Evolutionary conservation across 192 early-diverging fungal species (phyloP).

Genomic region (Mortierella alpina): DNA sequence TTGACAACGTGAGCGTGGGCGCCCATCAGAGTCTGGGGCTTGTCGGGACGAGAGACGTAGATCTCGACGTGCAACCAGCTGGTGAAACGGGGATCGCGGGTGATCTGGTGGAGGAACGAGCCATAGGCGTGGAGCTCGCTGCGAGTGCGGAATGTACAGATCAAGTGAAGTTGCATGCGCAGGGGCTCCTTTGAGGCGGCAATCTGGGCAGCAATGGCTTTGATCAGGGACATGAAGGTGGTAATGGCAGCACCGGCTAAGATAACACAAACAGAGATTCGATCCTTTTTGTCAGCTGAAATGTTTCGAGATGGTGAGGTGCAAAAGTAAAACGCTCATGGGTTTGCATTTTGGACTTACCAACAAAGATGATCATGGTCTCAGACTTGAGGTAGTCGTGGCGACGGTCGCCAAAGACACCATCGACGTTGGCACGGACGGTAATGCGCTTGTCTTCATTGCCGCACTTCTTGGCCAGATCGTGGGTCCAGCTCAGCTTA

Average conservation of each 20-base stretch:
- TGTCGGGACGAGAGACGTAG: constrained; percentile 46
- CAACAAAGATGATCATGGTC: constrained; percentile 36
- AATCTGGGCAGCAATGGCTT: constrained; percentile 42
- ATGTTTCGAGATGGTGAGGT: too few relatives aligned
- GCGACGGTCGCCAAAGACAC: constrained; percentile 53
- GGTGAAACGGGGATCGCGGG: constrained; percentile 36
- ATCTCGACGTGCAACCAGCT: constrained; percentile 38
- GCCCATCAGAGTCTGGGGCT: constrained; percentile 36
- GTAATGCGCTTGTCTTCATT: constrained; percentile 26
- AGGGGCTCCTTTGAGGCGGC: constrained; percentile 21
- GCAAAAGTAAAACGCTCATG: too few relatives aligned
- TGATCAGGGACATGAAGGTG: constrained; percentile 39
- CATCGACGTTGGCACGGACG: constrained; percentile 38
- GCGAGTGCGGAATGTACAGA: constrained; percentile 43
- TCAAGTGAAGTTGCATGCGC: constrained; percentile 36
- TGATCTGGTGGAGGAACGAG: constrained; percentile 38
- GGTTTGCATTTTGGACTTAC: not conserved
- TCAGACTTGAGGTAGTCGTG: constrained; percentile 51
- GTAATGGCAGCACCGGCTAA: constrained; percentile 40
- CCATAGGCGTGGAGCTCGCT: constrained; percentile 42
- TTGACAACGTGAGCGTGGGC: constrained; percentile 41
- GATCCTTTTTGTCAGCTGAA: too few relatives aligned
- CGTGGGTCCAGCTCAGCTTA: constrained; percentile 33
- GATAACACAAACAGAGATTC: too few relatives aligned
- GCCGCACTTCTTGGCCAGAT: constrained; percentile 30